Evolutionary conservation across 352 stramenopile genomes (phyloP).

Genomic region (Globisporangium middletonii): DNA sequence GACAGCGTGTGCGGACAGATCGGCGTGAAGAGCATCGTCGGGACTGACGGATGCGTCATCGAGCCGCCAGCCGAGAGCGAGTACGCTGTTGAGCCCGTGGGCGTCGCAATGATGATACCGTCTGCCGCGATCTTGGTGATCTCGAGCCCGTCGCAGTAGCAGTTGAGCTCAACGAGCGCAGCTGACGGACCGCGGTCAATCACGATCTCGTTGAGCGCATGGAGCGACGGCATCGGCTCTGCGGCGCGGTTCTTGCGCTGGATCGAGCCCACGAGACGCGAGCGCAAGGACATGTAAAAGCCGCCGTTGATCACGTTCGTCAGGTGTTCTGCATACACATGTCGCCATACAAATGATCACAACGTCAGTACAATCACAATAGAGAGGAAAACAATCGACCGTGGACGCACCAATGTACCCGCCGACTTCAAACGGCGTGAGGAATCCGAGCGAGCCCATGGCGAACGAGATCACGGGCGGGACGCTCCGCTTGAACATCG

Average conservation of each 20-base stretch:
- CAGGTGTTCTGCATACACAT: slow-evolving; percentile 45
- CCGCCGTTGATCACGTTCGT: slow-evolving; percentile 70
- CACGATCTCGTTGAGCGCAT: slow-evolving; percentile 98
- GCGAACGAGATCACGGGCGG: slow-evolving; percentile 94
- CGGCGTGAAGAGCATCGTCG: slow-evolving; percentile 96
- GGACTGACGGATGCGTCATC: slow-evolving; percentile 97
- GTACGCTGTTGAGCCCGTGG: slow-evolving; percentile 97
- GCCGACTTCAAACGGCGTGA: slow-evolving; percentile 91
- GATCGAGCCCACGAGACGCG: slow-evolving; percentile 67
- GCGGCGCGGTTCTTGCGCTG: slow-evolving; percentile 48
- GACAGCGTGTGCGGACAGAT: slow-evolving; percentile 98
- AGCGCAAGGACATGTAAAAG: slow-evolving; percentile 82
- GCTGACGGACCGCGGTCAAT: slow-evolving; percentile 91
- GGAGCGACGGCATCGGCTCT: slow-evolving; percentile 59
- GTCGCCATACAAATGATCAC: background rate
- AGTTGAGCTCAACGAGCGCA: slow-evolving; percentile 94
- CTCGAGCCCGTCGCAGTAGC: slow-evolving; percentile 95
- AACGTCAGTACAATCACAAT: background rate
- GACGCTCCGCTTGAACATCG: slow-evolving; percentile 86
- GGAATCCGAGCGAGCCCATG: slow-evolving; percentile 95
- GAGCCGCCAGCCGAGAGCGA: slow-evolving; percentile 96
- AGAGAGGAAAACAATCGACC: background rate
- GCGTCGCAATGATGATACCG: slow-evolving; percentile 98
- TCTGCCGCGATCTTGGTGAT: slow-evolving; percentile 95
- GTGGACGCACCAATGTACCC: slow-evolving; percentile 30